A percentile compares a stretch with the other conserved stretches of the same genome.
Conservation (phyloP, 2,329 filamentous ascomycete species). For the Penicillium italicum region DNA sequence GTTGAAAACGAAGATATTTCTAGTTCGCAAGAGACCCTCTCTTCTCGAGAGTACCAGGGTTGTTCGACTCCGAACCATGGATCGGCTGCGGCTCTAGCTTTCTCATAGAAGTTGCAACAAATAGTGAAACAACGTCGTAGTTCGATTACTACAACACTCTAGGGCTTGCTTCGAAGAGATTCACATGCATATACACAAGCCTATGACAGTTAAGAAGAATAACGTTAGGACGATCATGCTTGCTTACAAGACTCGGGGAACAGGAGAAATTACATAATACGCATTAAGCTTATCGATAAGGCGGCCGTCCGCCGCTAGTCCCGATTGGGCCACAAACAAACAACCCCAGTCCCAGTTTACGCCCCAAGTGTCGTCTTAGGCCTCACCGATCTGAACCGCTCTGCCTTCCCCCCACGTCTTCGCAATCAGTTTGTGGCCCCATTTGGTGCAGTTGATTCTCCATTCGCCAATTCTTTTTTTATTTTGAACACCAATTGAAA, state of each 20-base stretch:
- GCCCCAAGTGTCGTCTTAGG: slow-evolving; percentile 24
- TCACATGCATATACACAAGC: neutral
- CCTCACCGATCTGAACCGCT: slow-evolving; percentile 32
- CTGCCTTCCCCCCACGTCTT: slow-evolving; percentile 12
- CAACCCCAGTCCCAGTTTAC: slow-evolving; percentile 24
- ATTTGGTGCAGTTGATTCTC: neutral
- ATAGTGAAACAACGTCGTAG: no score
- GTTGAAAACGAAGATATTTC: neutral
- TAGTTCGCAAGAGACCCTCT: neutral
- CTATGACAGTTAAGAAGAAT: neutral
- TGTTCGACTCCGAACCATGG: slow-evolving; percentile 4
- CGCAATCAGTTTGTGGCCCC: neutral
- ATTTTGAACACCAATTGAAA: slow-evolving; percentile 1
- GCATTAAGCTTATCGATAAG: slow-evolving; percentile 46
- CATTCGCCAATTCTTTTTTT: neutral
- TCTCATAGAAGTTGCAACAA: neutral
- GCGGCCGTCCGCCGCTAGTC: slow-evolving; percentile 28
- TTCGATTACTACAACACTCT: no score
- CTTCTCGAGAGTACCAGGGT: neutral
- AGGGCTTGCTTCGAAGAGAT: neutral
- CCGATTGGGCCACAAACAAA: slow-evolving; percentile 39
- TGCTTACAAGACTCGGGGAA: neutral
- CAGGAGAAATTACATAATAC: slow-evolving; percentile 11
- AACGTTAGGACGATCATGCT: neutral
- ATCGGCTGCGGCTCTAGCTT: neutral